These are phyloP conservation scores for Microthyrium microscopicum DNA, from an alignment of 2,329 filamentous ascomycete species.

Conservation along the genomic window DNA sequence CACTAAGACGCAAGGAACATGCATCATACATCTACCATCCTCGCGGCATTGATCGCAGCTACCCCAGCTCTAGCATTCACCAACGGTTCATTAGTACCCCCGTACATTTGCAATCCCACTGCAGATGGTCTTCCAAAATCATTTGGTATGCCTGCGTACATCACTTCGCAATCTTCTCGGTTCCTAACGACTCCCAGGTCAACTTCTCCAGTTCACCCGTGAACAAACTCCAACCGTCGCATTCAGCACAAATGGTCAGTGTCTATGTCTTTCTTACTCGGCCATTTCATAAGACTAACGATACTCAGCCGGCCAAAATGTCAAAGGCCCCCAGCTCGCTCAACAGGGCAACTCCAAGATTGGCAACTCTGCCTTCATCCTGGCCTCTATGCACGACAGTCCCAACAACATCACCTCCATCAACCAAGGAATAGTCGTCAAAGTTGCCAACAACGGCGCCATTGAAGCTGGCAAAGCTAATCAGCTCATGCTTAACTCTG, in stretches of 20 bases:
- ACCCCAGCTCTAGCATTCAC: slow-evolving; percentile 2
- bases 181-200: too few species aligned
- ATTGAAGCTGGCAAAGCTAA: slow-evolving; percentile 3
- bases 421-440: slow-evolving; percentile 1
- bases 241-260: slow-evolving; percentile 3
- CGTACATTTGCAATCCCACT: slow-evolving; percentile 3
- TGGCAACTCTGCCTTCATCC: slow-evolving; percentile 2
- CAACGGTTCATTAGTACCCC: slow-evolving; percentile 3
- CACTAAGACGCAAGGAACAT: neutral
- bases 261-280: neutral
- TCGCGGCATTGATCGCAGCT: neutral
- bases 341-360: slow-evolving; percentile 2
- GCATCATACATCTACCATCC: neutral
- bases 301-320: neutral
- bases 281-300: neutral
- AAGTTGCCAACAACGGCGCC: neutral
- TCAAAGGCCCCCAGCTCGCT: neutral
- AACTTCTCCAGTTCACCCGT: slow-evolving; percentile 1
- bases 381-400: slow-evolving; percentile 3
- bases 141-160: too few species aligned
- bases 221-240: neutral
- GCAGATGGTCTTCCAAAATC: slow-evolving; percentile 3
- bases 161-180: too few species aligned
- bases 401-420: slow-evolving; percentile 1
- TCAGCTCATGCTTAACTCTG: neutral